Evolutionary conservation across 164 flowering plant genomes (phyloP).

Genomic region (Annona cherimola): DNA sequence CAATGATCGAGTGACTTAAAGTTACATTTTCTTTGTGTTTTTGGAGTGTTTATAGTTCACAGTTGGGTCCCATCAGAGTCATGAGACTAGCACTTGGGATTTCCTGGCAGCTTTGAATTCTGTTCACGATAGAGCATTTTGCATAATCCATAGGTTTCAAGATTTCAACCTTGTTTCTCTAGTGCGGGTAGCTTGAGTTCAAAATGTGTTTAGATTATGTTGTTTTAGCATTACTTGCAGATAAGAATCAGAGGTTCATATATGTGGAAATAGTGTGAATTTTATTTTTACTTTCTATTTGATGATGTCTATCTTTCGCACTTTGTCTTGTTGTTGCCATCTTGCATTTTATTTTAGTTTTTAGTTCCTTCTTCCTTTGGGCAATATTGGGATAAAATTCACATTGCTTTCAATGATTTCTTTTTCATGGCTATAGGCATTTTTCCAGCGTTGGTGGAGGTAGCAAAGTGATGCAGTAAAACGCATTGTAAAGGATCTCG

Average conservation of each 20-base stretch:
- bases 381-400: neutral
- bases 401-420: neutral
- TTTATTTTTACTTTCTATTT: neutral
- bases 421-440: slow-evolving; percentile 46
- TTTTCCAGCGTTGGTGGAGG: slow-evolving; percentile 96
- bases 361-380: neutral
- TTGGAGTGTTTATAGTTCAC: too few relatives aligned
- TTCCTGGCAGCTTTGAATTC: too few relatives aligned
- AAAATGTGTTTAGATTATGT: slow-evolving; percentile 83
- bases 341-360: neutral
- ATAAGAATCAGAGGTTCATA: slow-evolving; percentile 72
- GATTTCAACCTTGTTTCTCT: neutral
- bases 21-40: too few relatives aligned
- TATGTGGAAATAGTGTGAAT: slow-evolving; percentile 50
- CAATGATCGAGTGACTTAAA: neutral
- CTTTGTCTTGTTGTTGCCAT: neutral
- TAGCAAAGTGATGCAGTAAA: slow-evolving; percentile 57
- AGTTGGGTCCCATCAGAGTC: neutral
- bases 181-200: slow-evolving; percentile 59
- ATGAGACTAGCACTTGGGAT: too few relatives aligned
- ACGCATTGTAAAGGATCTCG: slow-evolving; percentile 50
- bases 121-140: neutral
- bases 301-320: neutral
- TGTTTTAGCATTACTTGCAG: slow-evolving; percentile 63
- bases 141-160: neutral